Evolutionary conservation across 176 grass and related monocot genomes (phyloP).

Genomic region (Puccinellia tenuiflora): DNA sequence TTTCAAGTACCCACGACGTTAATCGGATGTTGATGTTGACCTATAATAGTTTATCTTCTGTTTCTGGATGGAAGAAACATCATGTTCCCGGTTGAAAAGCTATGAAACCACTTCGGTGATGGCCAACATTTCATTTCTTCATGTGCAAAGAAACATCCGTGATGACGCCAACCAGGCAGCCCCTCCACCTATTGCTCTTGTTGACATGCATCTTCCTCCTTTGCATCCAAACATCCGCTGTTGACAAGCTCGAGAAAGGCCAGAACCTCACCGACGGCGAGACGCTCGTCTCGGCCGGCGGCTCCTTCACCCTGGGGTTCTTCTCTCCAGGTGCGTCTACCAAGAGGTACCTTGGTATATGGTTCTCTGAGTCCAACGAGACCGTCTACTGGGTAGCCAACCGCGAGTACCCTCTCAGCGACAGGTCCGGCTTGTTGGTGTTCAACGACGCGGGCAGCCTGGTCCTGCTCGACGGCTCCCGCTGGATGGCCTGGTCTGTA

Average conservation of each 20-base stretch:
- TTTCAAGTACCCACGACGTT: neutral
- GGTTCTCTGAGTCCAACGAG: constrained; percentile 11
- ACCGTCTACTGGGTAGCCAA: constrained; percentile 41
- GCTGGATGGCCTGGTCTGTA: neutral
- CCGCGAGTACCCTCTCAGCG: neutral
- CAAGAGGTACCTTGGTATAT: constrained; percentile 23
- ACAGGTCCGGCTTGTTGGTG: neutral
- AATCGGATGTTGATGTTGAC: neutral
- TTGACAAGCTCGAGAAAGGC: neutral
- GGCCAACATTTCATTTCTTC: too few species aligned
- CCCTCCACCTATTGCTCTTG: neutral
- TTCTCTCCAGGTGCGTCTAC: neutral
- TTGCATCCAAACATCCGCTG: neutral
- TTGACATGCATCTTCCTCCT: neutral
- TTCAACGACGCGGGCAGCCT: neutral
- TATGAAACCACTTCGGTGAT: neutral
- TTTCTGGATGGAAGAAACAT: neutral
- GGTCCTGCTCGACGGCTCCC: neutral
- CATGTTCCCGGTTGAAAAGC: neutral
- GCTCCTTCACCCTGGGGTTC: constrained; percentile 35
- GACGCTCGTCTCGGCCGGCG: constrained; percentile 1
- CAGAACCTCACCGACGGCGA: neutral
- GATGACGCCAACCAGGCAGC: neutral
- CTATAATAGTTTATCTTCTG: neutral
- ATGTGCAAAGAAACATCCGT: neutral